phyloP scores from a whole-genome alignment of 768 basidiomycete genomes.

The Lepiota subincarnata region DNA sequence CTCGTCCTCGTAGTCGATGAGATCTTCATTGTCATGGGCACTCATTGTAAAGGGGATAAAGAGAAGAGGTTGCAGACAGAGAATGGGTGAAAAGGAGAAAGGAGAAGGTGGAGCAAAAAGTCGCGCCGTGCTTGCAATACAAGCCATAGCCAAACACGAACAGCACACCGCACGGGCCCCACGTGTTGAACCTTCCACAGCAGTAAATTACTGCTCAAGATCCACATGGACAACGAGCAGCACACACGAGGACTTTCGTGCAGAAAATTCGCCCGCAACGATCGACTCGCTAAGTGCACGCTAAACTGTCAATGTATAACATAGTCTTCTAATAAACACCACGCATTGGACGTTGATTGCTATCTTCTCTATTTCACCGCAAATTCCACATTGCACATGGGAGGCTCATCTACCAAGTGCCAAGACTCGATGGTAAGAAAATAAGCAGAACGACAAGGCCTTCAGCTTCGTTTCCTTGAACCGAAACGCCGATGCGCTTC shows the following conservation, averaged over 20 bases:
- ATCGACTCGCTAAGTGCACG: too few relatives aligned
- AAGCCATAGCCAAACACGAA: slow-evolving; percentile 26
- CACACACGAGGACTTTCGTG: too few relatives aligned
- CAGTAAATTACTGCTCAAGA: too few relatives aligned
- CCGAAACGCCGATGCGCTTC: neutral
- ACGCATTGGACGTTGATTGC: too few relatives aligned
- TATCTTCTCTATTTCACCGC: too few relatives aligned
- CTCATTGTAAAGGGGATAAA: slow-evolving; percentile 47
- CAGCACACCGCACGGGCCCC: slow-evolving; percentile 33
- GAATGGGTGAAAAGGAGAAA: slow-evolving; percentile 20
- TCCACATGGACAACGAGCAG: too few relatives aligned
- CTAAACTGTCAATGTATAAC: too few relatives aligned
- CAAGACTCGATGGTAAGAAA: neutral
- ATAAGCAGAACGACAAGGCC: neutral
- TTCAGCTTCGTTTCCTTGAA: neutral
- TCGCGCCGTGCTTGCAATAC: slow-evolving; percentile 21
- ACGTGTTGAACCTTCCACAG: too few relatives aligned
- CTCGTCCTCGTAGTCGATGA: slow-evolving; percentile 94
- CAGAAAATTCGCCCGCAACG: too few relatives aligned
- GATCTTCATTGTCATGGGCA: slow-evolving; percentile 83
- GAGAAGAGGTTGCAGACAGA: slow-evolving; percentile 23
- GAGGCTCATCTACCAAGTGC: too few relatives aligned
- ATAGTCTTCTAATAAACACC: too few relatives aligned
- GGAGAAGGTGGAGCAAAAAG: slow-evolving; percentile 11
- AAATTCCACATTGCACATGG: too few relatives aligned